phyloP scores from a whole-genome alignment of 306 rosid species.

The Morella rubra region DNA sequence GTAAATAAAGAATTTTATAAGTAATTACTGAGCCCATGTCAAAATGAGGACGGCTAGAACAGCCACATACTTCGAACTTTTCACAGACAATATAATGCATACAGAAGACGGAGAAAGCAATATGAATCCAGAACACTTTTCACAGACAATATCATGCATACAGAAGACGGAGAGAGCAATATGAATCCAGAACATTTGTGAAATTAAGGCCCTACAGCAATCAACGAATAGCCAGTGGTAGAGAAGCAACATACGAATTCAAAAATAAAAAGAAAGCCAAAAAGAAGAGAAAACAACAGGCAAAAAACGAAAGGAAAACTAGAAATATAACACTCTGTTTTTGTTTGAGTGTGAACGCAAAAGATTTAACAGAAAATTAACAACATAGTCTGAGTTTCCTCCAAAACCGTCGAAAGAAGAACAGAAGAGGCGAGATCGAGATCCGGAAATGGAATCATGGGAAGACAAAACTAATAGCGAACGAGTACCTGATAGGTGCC shows the following conservation, averaged over 20 bases:
- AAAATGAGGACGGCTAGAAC: background rate
- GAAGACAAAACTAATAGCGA: background rate
- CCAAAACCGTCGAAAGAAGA: background rate
- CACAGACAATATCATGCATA: background rate
- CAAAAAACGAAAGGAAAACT: background rate
- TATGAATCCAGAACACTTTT: too few species aligned
- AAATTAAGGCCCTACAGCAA: background rate
- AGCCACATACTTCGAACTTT: background rate
- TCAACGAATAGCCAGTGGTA: background rate
- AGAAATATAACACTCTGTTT: background rate
- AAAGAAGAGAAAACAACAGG: background rate
- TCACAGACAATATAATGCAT: background rate
- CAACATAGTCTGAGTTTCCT: background rate
- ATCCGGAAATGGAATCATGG: background rate
- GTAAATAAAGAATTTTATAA: background rate
- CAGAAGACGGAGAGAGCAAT: too few species aligned
- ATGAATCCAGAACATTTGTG: background rate
- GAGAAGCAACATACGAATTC: background rate
- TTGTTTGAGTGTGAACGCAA: background rate
- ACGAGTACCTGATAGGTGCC: constrained; percentile 16
- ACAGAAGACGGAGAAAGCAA: too few species aligned
- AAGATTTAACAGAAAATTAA: background rate
- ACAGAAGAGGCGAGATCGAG: background rate
- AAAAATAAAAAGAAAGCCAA: background rate
- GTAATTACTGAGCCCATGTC: background rate